A percentile compares a stretch with the other conserved stretches of the same genome.
These are phyloP conservation scores for Citrus cavaleriei DNA, from an alignment of 345 rosid species.

Conservation along the genomic window DNA sequence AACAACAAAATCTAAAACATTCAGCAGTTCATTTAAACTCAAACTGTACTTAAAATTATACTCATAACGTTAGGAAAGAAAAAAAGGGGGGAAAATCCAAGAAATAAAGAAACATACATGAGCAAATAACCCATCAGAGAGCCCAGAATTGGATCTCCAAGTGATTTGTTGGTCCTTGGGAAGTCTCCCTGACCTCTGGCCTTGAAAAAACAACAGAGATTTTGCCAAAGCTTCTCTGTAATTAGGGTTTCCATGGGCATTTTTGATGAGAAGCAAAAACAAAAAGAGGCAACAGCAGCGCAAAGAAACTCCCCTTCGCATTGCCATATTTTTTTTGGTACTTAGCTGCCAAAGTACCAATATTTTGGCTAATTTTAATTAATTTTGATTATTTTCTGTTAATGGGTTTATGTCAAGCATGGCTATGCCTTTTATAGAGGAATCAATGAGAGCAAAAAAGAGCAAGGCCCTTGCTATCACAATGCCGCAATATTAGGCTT, in stretches of 20 bases:
- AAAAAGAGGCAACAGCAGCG: constrained; percentile 17
- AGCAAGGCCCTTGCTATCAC: neutral
- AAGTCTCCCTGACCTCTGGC: constrained; percentile 82
- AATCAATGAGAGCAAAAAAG: neutral
- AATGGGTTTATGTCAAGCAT: neutral
- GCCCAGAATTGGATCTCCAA: constrained; percentile 81
- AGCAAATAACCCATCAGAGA: constrained; percentile 64
- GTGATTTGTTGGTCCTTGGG: constrained; percentile 45
- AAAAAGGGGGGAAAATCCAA: neutral
- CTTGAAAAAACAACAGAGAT: constrained; percentile 83
- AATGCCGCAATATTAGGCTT: constrained; percentile 16
- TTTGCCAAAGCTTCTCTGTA: constrained; percentile 78
- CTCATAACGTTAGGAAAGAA: no score
- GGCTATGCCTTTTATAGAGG: neutral
- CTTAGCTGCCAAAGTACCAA: neutral
- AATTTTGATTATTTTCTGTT: neutral
- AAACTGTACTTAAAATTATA: no score
- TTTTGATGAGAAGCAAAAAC: constrained; percentile 18
- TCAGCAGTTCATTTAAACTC: no score
- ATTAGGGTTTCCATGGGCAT: constrained; percentile 54
- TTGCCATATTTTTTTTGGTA: constrained; percentile 3
- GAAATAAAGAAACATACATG: constrained; percentile 30
- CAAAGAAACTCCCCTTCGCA: constrained; percentile 4
- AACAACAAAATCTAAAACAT: no score
- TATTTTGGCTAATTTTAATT: no score